Conservation (phyloP, 345 rosid species). For the Gossypioides kirkii region DNA sequence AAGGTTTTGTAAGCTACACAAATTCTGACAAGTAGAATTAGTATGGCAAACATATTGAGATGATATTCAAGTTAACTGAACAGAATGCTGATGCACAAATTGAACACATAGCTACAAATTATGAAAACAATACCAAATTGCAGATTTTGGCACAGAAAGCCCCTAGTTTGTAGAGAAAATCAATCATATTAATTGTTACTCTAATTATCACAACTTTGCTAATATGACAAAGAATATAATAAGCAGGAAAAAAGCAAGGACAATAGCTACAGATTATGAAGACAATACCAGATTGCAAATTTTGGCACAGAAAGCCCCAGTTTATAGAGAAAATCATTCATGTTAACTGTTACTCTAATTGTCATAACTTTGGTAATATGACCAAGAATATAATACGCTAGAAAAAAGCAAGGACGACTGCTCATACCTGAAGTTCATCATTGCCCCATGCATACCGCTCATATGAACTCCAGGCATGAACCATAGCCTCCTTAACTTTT, state of each 20-base stretch:
- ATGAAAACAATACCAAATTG: neutral
- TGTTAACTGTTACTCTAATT: neutral
- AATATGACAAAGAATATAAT: neutral
- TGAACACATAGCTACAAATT: neutral
- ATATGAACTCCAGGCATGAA: slow-evolving; percentile 96
- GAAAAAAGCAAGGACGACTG: neutral
- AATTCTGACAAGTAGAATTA: neutral
- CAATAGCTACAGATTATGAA: neutral
- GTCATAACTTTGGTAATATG: neutral
- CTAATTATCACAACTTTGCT: neutral
- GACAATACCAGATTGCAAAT: too few species aligned
- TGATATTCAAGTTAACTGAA: slow-evolving; percentile 1
- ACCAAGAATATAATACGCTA: neutral
- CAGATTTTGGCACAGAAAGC: neutral
- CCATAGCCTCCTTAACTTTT: slow-evolving; percentile 93
- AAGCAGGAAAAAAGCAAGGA: neutral
- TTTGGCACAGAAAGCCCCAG: too few species aligned
- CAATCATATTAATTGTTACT: neutral
- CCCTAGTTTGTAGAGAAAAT: neutral
- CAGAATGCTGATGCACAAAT: neutral
- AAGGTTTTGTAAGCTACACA: neutral
- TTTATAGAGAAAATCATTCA: too few species aligned
- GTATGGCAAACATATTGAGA: neutral
- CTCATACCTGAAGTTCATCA: slow-evolving; percentile 86
- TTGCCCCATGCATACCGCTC: slow-evolving; percentile 98